Base-by-base conservation (phyloP, 805 yeast genomes). In the Saturnispora gosingensis region DNA sequence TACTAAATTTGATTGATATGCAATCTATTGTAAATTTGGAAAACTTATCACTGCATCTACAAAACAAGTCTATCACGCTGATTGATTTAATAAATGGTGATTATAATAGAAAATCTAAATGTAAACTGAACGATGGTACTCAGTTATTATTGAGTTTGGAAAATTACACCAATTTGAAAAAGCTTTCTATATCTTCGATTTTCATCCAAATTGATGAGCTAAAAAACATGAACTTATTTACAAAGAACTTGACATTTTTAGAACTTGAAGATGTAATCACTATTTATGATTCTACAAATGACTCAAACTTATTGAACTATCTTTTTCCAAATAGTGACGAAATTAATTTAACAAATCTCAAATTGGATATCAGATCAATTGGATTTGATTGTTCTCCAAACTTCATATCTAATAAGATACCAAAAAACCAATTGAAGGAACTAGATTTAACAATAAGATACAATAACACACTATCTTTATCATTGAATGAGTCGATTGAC, bases 301-400 rank as follows among this genome's bases (percentile, higher is more conserved):
- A 49, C 4, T 50, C 22, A 32, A 57, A 62, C 7, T 30, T 59
- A 18, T 51, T 60, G 4, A 54, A 57, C 22, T 11, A 30, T 2
- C 48, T 60, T 11, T 54, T 49, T 35, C 22, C 43, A 24, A 30
- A 42, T 42, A 27, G 16, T n/a, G 38, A 49, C 4, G 20, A 20
- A 2, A 51, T 50, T 18, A 39, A 40, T 22, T 45, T 58, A 25
- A 46, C 43, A 27, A 16, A 24, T 22, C 42, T 59, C 2, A 57
- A 56, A 45, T 47, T 65, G 3, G 61, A 62, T 48, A 38, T 65
- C 13, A 57, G 62, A 28, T 62, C 61, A 39, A 46, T 58, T 1
- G 18, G 42, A 1, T 55, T 43, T 15, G 66, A 65, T 46, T 46
- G 57, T 2, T 50, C 55, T 5, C 57, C 58, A 1, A 39, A 46